Evolutionary conservation across 2,329 filamentous ascomycete species (phyloP).

Genomic region (Magnaporthiopsis poae): DNA sequence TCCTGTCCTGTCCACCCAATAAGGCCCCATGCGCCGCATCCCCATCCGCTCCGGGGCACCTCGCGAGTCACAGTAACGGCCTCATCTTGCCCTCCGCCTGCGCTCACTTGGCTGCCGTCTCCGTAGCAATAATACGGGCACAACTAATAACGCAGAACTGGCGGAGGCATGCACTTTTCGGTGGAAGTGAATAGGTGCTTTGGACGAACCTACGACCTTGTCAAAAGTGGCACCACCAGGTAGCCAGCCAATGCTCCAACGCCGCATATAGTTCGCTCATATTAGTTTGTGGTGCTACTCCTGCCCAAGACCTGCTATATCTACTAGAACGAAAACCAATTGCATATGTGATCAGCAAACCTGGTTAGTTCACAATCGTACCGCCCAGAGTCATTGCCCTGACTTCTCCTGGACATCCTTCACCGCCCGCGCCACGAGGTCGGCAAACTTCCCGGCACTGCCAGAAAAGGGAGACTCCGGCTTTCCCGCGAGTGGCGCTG

Average conservation of each 20-base stretch:
- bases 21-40: too few species aligned
- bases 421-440: constrained; percentile 22
- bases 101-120: neutral
- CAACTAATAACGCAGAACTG: neutral
- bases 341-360: too few species aligned
- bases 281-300: too few species aligned
- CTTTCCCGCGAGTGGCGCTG: neutral
- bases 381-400: neutral
- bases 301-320: too few species aligned
- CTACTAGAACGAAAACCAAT: neutral
- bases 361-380: neutral
- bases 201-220: neutral
- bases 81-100: neutral
- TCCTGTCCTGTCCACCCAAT: neutral
- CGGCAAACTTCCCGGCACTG: constrained; percentile 20
- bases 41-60: neutral
- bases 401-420: constrained; percentile 14
- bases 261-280: neutral
- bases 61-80: neutral
- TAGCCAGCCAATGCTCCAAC: neutral
- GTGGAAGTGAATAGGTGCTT: neutral
- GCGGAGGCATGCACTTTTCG: neutral
- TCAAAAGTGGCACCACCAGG: neutral
- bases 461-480: constrained; percentile 11
- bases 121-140: neutral